Evolutionary conservation across 2,329 filamentous ascomycete species (phyloP), one percentile per base, ranked within the genome.

Genomic region (Fusarium sororula): DNA sequence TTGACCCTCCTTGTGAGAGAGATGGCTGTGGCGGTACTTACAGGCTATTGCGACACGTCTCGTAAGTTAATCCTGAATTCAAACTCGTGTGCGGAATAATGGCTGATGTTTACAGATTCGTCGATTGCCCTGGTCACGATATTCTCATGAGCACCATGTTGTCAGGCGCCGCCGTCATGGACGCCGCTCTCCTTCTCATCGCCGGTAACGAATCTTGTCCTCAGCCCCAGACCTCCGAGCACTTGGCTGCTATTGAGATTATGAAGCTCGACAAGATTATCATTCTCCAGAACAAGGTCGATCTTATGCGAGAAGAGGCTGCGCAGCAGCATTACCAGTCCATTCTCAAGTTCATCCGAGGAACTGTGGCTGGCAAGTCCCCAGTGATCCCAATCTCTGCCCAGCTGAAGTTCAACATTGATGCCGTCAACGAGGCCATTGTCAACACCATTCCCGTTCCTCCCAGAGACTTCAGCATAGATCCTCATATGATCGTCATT

Each of bases 141-240:
- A 99, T 99, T 95, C 95, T 99, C 84, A 99, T 99, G 96, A 98
- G 96, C 86, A 99, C 96, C 80, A 99, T 99, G 96, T 92, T 99
- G 89, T 99, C 96, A 81, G 96, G 96, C 81, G 96, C 96, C 79
- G 96, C 96, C 75, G 96, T 99, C 90, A 99, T 99, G 96, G 96
- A 99, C 85, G 96, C 96, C 75, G 96, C 96, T 24, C 90, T 99
- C 69, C 91, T 99, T 63, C 89, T 99, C 62, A 98, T 99, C 82
- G 96, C 96, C 72, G 96, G 96, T 83, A 99, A 99, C 87, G 96
- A 99, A 92, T 92, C 94, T 59, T 98, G 96, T 87, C 96, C 96
- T 39, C 96, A 99, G 85, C 96, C 96, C 57, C 96, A 99, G 86
- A 99, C 96, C 24, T 98, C 96, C 30, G 96, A 99, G 87, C 96